A percentile compares a stretch with the other conserved stretches of the same genome.
Evolutionary conservation across 1,284 basidiomycete genomes (phyloP).

Genomic region (Tilletia caries): DNA sequence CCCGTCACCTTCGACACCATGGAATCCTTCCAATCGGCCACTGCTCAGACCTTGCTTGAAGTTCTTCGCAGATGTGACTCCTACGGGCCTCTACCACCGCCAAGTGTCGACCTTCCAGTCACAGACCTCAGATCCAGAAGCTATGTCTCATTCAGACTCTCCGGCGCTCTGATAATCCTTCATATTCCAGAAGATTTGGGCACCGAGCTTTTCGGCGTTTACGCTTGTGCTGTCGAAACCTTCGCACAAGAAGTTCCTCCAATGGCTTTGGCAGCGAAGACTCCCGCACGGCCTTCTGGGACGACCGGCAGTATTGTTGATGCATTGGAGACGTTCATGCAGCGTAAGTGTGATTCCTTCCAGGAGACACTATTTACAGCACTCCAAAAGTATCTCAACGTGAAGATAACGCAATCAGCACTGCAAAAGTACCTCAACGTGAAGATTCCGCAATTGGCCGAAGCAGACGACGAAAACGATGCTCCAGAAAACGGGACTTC

Average conservation of each 20-base stretch:
- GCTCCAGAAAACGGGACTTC: not conserved
- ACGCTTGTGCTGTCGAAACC: not conserved
- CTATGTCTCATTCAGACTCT: too few species aligned
- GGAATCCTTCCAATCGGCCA: too few species aligned
- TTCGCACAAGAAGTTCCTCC: not conserved
- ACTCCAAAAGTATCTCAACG: not conserved
- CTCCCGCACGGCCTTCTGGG: too few species aligned
- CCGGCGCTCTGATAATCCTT: not conserved
- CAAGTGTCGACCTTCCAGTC: too few species aligned
- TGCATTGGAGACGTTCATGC: not conserved
- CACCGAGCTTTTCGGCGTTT: not conserved
- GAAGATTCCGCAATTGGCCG: too few species aligned
- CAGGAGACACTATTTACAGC: not conserved
- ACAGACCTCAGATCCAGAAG: conserved; percentile 15
- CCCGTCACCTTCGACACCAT: too few species aligned
- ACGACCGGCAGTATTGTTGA: not conserved
- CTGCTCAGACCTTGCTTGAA: too few species aligned
- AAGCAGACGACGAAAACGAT: not conserved
- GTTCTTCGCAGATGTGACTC: too few species aligned
- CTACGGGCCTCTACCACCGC: too few species aligned
- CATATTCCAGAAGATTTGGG: not conserved
- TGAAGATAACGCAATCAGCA: conserved; percentile 7
- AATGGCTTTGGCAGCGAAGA: not conserved
- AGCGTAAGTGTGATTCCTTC: not conserved
- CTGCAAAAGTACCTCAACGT: too few species aligned